Conservation (phyloP, 192 early-diverging fungal genomes). For the Coemansia sp. region DNA sequence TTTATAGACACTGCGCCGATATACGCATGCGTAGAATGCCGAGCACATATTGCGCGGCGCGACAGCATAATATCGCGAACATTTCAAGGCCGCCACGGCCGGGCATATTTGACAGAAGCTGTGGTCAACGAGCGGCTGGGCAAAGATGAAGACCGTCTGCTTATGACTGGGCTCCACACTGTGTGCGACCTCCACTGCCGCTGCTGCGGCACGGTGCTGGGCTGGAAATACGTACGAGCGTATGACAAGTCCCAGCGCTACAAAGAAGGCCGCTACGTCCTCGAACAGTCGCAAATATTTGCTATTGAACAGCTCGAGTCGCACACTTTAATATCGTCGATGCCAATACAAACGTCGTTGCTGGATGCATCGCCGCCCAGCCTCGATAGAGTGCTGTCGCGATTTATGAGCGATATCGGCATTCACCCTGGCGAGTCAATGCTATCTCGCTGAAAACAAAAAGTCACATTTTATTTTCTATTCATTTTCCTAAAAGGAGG, state of each 20-base stretch:
- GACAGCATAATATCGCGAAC: slow-evolving; percentile 43
- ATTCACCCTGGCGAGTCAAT: not conserved
- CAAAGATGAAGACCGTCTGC: slow-evolving; percentile 35
- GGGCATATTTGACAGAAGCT: slow-evolving; percentile 40
- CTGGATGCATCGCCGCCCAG: slow-evolving; percentile 12
- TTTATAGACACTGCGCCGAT: slow-evolving; percentile 35
- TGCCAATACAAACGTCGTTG: not conserved
- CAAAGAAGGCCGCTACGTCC: slow-evolving; percentile 50
- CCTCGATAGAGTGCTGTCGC: slow-evolving; percentile 8
- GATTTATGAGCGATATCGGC: slow-evolving; percentile 17
- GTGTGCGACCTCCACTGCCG: slow-evolving; percentile 45
- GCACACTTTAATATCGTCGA: not conserved
- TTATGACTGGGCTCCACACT: slow-evolving; percentile 53
- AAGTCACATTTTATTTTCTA: not conserved
- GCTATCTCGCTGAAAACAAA: not conserved
- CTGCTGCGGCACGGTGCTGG: slow-evolving; percentile 27
- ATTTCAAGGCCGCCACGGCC: slow-evolving; percentile 44
- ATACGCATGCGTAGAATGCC: slow-evolving; percentile 34
- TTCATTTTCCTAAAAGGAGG: too few relatives aligned
- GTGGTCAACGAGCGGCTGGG: slow-evolving; percentile 47
- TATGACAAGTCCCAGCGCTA: slow-evolving; percentile 41
- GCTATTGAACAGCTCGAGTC: slow-evolving; percentile 5
- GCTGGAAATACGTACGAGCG: slow-evolving; percentile 48
- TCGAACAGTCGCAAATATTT: slow-evolving; percentile 39
- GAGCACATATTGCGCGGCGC: slow-evolving; percentile 33